Evolutionary conservation across 2,329 filamentous ascomycete genomes (phyloP).

Genomic region (Pseudogymnoascus sp.): DNA sequence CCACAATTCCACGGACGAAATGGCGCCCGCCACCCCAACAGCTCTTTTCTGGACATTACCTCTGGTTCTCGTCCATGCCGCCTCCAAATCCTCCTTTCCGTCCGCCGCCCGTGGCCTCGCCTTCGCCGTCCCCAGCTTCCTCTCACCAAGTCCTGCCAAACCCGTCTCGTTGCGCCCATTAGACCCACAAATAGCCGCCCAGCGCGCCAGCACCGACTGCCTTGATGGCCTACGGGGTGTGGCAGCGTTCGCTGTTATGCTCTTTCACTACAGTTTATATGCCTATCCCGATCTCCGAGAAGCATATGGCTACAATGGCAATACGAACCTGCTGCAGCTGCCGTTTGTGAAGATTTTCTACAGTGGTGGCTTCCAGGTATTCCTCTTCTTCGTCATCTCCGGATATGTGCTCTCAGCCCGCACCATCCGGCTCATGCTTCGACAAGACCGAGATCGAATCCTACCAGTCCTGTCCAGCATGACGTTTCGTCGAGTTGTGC

Average conservation of each 20-base stretch:
- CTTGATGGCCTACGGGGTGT: not conserved
- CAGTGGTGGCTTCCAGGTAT: conserved; percentile 41
- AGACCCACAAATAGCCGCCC: conserved; percentile 7
- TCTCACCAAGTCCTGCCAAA: not conserved
- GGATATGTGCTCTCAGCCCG: conserved; percentile 42
- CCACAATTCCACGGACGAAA: not conserved
- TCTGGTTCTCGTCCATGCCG: not conserved
- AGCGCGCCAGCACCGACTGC: conserved; percentile 3
- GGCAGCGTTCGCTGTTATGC: conserved; percentile 3
- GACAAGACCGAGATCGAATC: conserved; percentile 32
- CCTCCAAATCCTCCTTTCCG: not conserved
- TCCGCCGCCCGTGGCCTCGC: not conserved
- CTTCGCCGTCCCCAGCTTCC: conserved; percentile 1
- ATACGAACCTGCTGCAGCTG: conserved; percentile 33
- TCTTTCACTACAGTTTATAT: not conserved
- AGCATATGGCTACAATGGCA: conserved; percentile 30
- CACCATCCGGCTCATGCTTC: conserved; percentile 36
- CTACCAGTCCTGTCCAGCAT: conserved; percentile 38
- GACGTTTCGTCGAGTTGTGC: conserved; percentile 39
- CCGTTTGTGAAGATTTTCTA: conserved; percentile 35
- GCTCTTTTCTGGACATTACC: not conserved
- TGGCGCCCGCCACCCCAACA: not conserved
- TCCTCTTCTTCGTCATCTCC: conserved; percentile 46
- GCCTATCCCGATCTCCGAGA: not conserved
- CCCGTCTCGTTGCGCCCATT: not conserved